Evolutionary conservation across 1,284 basidiomycete genomes (phyloP).

Genomic region (Ganoderma sp.): DNA sequence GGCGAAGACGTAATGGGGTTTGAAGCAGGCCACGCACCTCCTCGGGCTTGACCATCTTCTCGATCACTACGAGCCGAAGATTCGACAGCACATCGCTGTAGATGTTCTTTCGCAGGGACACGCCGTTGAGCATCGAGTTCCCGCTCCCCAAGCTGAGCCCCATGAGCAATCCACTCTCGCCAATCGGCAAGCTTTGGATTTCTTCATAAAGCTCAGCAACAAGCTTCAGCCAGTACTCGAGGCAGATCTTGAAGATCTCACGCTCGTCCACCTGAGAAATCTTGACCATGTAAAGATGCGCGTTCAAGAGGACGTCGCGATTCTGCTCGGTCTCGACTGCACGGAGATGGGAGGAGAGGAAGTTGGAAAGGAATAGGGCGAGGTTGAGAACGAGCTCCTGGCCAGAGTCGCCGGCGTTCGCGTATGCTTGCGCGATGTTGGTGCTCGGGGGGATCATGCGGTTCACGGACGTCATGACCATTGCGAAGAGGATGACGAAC

Average conservation of each 20-base stretch:
- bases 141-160: conserved; percentile 85
- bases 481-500: conserved; percentile 96
- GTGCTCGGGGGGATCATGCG: conserved; percentile 98
- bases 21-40: conserved; percentile 65
- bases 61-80: conserved; percentile 94
- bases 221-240: conserved; percentile 99
- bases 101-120: conserved; percentile 90
- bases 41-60: conserved; percentile 99
- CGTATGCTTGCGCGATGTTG: conserved; percentile 93
- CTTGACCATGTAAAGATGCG: conserved; percentile 99
- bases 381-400: conserved; percentile 98
- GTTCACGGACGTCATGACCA: conserved; percentile 97
- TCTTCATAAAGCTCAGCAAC: conserved; percentile 99
- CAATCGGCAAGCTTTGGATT: conserved; percentile 90
- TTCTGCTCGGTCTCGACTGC: conserved; percentile 92
- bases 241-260: conserved; percentile 99
- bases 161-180: conserved; percentile 93
- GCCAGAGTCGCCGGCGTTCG: conserved; percentile 88
- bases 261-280: conserved; percentile 98
- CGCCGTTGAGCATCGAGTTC: conserved; percentile 72
- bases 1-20: not conserved
- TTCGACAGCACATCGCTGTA: conserved; percentile 96
- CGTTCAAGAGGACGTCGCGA: conserved; percentile 93
- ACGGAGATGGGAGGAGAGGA: conserved; percentile 90
- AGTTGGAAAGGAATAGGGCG: conserved; percentile 96